Evolutionary conservation across 169 alveolate species (phyloP), one percentile per base, ranked within the genome.

Genomic region (Plasmodium chabaudi): DNA sequence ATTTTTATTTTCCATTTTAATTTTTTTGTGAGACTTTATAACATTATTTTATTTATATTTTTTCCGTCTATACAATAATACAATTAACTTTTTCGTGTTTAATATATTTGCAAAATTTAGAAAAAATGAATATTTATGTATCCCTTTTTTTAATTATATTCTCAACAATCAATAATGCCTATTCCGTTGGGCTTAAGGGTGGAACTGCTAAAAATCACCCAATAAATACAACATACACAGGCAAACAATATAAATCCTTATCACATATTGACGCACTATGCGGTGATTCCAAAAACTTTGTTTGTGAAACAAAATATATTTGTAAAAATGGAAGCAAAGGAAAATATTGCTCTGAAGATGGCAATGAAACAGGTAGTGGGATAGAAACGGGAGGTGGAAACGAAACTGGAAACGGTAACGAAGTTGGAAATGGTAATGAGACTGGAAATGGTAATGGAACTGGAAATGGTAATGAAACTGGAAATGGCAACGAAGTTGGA

Each of bases 131-230:
- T 46, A 17, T 56, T 68, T 63, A 63, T 39, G 51, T 63, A 57
- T 77, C 88, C 13, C 74, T 77, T 15, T 77, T 77, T 64, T 61
- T 77, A 23, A 39, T 77, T 56, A 21, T 77, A 13, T 17, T 57
- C 23, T 77, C 64, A 17, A 19, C 51, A 51, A 42, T 77, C 57
- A 63, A 47, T n/a, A n/a, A 21, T 27, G 53, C 63, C 13, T 46
- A 53, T 23, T 21, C 88, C 59, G 46, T 63, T 63, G 61, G 77
- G 21, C 75, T 77, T 47, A 77, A 77, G 75, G 88, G 88, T 12
- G 53, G 64, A 25, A 77, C 39, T 49, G 9, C 15, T 23, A 63
- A 39, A 77, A 64, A 63, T 49, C 68, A 39, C 17, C 21, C 53
- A 63, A 17, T 77, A 49, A 39, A 47, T 15, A 57, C 47, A 42